Base-by-base conservation (phyloP, 2,329 filamentous ascomycete genomes). In the Arthrobotrys sinensis region DNA sequence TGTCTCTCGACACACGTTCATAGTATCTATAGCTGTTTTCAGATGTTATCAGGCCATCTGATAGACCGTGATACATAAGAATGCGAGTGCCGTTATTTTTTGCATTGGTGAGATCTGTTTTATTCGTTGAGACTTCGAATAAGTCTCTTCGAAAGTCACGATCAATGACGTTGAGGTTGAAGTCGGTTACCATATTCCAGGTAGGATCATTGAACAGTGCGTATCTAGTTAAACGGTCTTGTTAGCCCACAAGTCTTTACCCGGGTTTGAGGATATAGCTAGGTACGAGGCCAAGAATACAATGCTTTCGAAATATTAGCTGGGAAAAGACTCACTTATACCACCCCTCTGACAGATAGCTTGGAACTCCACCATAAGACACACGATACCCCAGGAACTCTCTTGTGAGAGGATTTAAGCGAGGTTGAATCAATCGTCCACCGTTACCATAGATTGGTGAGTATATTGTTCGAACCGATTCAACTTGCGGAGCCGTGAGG, bases 1-100 rank as follows among this genome's bases (percentile, higher is more conserved):
- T 78, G n/a, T 70, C 53, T 12, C 53, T 50, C 2, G 63, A 69
- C 4, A 78, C 75, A 4, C 28, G 21, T 7, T 72, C 62, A 45
- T 78, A 78, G 45, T 78, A 78, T 8, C 28, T 16, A 34, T 63
- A 63, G 7, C 67, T 63, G 36, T 55, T 63, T 32, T 72, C 67
- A 4, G 75, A 71, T 7, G n/a, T 62, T 3, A 78, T 68, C 7
- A 78, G 45, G 11, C 75, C 53, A 16, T 78, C 75, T 1, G 67
- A 14, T 5, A 72, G 82, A 0, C 86, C 86, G 77, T 88, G 87
- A 81, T 87, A 88, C 81, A 86, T 83, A 6, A 88, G 55, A n/a
- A 87, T 83, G 81, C 86, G 86, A 7, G 85, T 83, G 5, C 86
- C 86, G 2, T 83, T 82, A 14, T 83, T 80, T 10, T 82, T 83